Base-by-base conservation (phyloP, 352 stramenopile species). In the Phytophthora capsici region DNA sequence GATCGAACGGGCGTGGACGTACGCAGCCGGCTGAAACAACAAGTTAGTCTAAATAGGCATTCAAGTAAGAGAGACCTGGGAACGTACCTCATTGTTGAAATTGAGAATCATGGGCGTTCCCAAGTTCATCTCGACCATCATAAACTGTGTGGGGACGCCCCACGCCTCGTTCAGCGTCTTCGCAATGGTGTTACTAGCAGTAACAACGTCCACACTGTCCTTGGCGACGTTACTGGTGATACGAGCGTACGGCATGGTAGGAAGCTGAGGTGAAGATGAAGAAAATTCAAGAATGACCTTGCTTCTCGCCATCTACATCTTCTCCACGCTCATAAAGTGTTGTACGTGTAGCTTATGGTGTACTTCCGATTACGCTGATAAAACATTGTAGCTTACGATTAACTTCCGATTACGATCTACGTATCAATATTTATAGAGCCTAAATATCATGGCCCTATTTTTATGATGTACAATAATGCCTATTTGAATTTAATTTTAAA, bases 111-210 rank as follows among this genome's bases (percentile, higher is more conserved):
- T 73, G 28, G 69, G 47, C 36, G 63, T 46, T 38, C 69, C 74
- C 25, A 84, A 56, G 7, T 77, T 66, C 46, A 87, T 61, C 62
- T 84, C 63, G 17, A 73, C 75, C 69, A 87, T 82, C 26, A 80
- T 64, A 30, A 71, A 59, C 20, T 56, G 34, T 34, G 80, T 56
- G 9, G 77, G 77, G 25, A 65, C 32, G 10, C 75, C 69, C 26
- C 82, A 75, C 37, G 52, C 57, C 7, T 60, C 61, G 38, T 75
- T 74, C 19, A 84, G 28, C 20, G 66, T 78, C 62, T 84, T 78
- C 52, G 72, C 80, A 22, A 84, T 16, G 22, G 64, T 57, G 52
- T 63, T 70, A 14, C 75, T 41, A 17, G 54, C 63, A n/a, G 51
- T 53, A 22, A 71, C 66, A 43, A 51, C 53, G 59, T 81, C 63